Percentiles rank a stretch among this genome's conserved stretches.
Conservation (phyloP, 306 rosid species). For the Phaseolus lunatus region DNA sequence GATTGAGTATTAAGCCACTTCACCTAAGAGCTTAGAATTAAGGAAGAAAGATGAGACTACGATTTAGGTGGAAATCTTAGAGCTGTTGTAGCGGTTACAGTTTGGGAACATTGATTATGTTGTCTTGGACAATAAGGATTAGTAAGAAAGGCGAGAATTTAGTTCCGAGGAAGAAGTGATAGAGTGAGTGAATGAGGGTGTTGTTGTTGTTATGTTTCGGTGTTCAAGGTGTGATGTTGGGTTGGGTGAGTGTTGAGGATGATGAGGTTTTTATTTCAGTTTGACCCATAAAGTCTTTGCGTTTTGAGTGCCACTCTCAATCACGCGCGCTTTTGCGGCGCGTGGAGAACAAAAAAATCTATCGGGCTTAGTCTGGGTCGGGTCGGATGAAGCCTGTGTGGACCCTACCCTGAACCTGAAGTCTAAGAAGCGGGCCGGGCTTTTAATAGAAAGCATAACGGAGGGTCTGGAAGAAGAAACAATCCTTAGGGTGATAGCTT, state of each 20-base stretch:
- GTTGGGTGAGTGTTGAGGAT: conserved; percentile 36
- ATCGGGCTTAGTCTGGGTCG: not conserved
- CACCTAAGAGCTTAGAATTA: conserved; percentile 21
- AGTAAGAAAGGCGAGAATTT: conserved; percentile 35
- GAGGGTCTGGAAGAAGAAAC: conserved; percentile 30
- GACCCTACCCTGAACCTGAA: conserved; percentile 37
- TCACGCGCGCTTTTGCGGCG: conserved; percentile 15
- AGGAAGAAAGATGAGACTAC: conserved; percentile 32
- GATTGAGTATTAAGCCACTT: conserved; percentile 36
- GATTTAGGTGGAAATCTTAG: conserved; percentile 43
- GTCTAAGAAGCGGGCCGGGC: conserved; percentile 43
- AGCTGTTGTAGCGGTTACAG: conserved; percentile 51
- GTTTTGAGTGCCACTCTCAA: not conserved
- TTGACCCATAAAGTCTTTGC: conserved; percentile 49
- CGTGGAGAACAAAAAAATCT: conserved; percentile 23
- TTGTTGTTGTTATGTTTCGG: conserved; percentile 17
- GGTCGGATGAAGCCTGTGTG: conserved; percentile 17
- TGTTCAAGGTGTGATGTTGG: conserved; percentile 20
- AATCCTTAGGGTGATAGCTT: not conserved
- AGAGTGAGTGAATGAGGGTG: not conserved
- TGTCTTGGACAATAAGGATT: conserved; percentile 26
- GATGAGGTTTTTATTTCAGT: conserved; percentile 56
- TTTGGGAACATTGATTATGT: conserved; percentile 31
- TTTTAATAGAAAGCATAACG: conserved; percentile 3
- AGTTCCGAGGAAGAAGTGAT: not conserved